phyloP scores from a whole-genome alignment of 2,329 filamentous ascomycete genomes.

The Pseudogymnoascus sp. region DNA sequence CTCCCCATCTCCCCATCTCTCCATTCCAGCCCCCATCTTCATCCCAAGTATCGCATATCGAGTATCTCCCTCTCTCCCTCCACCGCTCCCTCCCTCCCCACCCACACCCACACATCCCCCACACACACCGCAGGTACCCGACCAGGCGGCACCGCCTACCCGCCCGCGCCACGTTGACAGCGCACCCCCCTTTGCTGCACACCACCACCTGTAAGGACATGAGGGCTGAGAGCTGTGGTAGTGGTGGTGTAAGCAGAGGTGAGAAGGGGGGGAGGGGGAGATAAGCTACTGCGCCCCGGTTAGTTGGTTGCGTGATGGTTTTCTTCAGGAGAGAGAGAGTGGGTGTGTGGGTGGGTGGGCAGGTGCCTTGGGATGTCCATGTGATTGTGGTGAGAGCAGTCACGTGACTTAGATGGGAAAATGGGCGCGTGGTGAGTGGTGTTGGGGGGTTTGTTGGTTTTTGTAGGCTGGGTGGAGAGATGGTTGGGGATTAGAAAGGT shows the following conservation, averaged over 20 bases:
- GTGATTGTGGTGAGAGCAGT: no score
- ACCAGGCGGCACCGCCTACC: conserved; percentile 39
- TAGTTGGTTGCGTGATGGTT: no score
- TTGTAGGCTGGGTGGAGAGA: no score
- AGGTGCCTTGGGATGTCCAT: no score
- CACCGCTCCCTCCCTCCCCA: conserved; percentile 35
- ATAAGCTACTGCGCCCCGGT: no score
- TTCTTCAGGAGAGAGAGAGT: no score
- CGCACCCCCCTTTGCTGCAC: conserved; percentile 11
- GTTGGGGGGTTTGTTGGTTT: no score
- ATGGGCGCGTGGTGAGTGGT: no score
- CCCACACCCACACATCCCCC: conserved; percentile 35
- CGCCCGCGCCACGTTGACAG: conserved; percentile 28
- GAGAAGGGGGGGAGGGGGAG: not conserved
- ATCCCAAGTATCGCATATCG: not conserved
- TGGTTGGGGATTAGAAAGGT: no score
- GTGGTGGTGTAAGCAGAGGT: not conserved
- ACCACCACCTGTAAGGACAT: not conserved
- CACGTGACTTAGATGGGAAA: no score
- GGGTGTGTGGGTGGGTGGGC: no score
- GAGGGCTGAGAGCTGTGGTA: not conserved
- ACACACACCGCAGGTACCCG: conserved; percentile 50
- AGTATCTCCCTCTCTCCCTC: conserved; percentile 12
- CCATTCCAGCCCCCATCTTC: conserved; percentile 11
- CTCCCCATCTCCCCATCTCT: not conserved